Base-by-base conservation (phyloP, 176 grass and related monocot genomes). In the Elymus sibiricus region DNA sequence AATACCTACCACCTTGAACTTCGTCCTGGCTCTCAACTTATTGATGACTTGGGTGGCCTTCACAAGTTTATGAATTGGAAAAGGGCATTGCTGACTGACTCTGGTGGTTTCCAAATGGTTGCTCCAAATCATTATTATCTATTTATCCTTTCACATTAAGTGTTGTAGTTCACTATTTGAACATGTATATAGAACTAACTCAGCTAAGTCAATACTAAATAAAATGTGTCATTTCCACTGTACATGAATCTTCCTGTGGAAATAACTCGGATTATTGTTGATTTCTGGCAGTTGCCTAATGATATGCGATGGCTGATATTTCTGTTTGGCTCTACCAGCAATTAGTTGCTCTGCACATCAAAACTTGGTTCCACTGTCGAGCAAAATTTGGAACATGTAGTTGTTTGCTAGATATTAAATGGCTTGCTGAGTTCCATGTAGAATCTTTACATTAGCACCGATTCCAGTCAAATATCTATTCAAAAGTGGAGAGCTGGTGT, bases 61-160 rank as follows among this genome's bases (percentile, higher is more conserved):
- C 96, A 98, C 74, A 98, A 90, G 83, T 94, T 98, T 86, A 98
- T 98, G 96, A 98, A 95, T 87, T 98, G 96, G 96, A 95, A 98
- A 88, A 92, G 96, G 80, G 93, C 88, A 78, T 79, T 98, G 44
- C 91, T 98, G 67, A 98, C 96, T 60, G 96, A 98, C 87, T 98
- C 96, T 16, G 96, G 96, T 34, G 96, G 96, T 89, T 98, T 98
- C 84, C 96, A 98, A 98, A 98, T 98, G 96, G 96, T 98, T 90
- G 76, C 27, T 81, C 43, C 69, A 65, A 79, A 83, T 83, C 83
- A 78, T 76, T 83, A 69, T 56, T 78, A 63, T 77, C 6, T 87
- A 22, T 53, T 19, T 53, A 53, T 53, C 17, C 21, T 78, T 58
- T 61, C 64, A 64, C 58, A 38, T 81, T 75, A 47, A 67, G 22